These are phyloP conservation scores for Cymbidium sinense DNA, from an alignment of 106 monocot species.

Conservation along the genomic window DNA sequence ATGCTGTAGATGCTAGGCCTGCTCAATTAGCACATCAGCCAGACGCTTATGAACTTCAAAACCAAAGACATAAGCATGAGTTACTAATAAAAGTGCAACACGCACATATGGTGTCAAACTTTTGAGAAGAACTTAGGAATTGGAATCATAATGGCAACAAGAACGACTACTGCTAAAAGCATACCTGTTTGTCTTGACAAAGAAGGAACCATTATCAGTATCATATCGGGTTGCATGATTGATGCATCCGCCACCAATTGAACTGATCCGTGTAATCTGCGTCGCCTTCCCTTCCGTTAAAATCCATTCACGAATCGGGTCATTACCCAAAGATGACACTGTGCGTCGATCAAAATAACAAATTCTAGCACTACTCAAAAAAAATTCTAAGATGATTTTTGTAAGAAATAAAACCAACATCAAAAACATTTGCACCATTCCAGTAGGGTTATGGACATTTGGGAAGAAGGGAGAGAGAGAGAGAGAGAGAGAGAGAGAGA, in stretches of 20 bases:
- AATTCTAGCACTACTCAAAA: neutral
- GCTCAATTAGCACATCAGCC: neutral
- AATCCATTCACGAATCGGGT: slow-evolving; percentile 88
- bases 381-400: neutral
- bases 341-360: slow-evolving; percentile 12
- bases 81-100: no score
- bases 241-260: slow-evolving; percentile 91
- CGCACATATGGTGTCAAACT: no score
- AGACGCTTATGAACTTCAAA: no score
- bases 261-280: slow-evolving; percentile 49
- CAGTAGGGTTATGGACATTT: neutral
- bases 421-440: neutral
- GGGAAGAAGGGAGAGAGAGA: neutral
- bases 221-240: slow-evolving; percentile 77
- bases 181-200: slow-evolving; percentile 88
- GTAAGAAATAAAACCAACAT: neutral
- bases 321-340: slow-evolving; percentile 67
- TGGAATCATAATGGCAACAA: neutral
- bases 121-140: neutral
- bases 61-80: no score
- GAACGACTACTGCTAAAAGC: neutral
- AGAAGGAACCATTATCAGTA: slow-evolving; percentile 77
- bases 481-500: neutral
- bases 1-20: neutral
- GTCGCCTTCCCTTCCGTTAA: slow-evolving; percentile 84